Evolutionary conservation across 139 green algal genomes (phyloP), one percentile per base, ranked within the genome.

Genomic region (Pseudopediastrum boryanum): DNA sequence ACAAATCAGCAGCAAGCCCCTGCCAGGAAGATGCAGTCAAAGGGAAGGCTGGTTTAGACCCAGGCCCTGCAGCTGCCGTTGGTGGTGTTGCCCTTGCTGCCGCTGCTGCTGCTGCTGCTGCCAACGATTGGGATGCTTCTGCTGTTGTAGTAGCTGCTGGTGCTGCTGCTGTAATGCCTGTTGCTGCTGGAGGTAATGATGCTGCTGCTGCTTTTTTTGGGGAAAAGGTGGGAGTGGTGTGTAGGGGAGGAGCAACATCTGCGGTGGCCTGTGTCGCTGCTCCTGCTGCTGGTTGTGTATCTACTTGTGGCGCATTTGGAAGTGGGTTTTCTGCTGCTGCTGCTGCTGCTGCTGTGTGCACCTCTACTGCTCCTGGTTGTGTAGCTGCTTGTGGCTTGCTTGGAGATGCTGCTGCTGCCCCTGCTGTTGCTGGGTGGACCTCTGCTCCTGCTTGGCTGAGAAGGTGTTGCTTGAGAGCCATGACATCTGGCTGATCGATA

Each of bases 401-500:
- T 33, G 70, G 13, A 68, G 70, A 41, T 21, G 41, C 29, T 46
- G 46, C 46, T 44, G 12, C 16, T 6, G 56, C 13, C n/a, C n/a
- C n/a, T n/a, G n/a, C n/a, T n/a, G n/a, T n/a, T n/a, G n/a, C n/a
- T 35, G 4, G 21, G 25, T 23, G 27, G 50, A 51, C 44, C 25
- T 42, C 31, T 29, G 70, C 75, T 25, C 61, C 46, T 31, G 71
- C 71, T 29, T 67, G 43, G 38, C 74, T 42, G 44, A 80, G 50
- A 35, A 82, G 71, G 48, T 84, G 43, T 44, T 41, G 39, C 76
- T 88, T 89, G 23, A 68, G 39, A 3, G 48, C 38, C 3, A 79
- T 38, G 0, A 86, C 56, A 1, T 61, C 59, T 16, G 72, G 77
- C 52, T 81, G 52, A 46, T 89, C 85, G 19, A 89, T 38, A 54